Evolutionary conservation across 2,329 filamentous ascomycete genomes (phyloP), one percentile per base, ranked within the genome.

Genomic region (Aspergillus cejpii): DNA sequence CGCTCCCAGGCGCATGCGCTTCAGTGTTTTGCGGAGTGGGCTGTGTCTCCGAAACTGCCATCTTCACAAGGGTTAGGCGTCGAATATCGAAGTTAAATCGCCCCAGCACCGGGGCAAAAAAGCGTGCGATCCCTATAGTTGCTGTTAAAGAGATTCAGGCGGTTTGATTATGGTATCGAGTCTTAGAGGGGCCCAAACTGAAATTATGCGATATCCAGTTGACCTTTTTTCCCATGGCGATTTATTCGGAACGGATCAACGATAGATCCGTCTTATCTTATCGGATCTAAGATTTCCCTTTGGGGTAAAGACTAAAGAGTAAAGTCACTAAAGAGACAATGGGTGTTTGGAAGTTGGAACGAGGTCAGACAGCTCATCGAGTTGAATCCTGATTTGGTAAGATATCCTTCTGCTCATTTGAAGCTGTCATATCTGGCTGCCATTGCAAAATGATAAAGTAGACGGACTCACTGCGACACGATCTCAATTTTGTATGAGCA

Each of bases 51-150:
- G 49, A 40, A 37, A 59, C 47, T 7, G 54, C 52, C 62, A 65
- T 66, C 55, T 52, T 62, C 34, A 48, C 38, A 5, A 52, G 20
- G n/a, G 43, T 37, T 29, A 28, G 31, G 20, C 45, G 47, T 10
- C 43, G 23, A 24, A 36, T 39, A 19, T 34, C 44, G n/a, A 53
- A 41, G 12, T 51, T 19, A 41, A 29, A 41, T 34, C 47, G 54
- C 57, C 65, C 60, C 62, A 64, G 21, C 23, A 37, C 47, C 37
- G 59, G 62, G 54, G 53, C 44, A n/a, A 60, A 17, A 14, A 49
- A 48, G 23, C 52, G 61, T 23, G 49, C 34, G 33, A 58, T 20
- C 52, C 56, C 62, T 65, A 68, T 68, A 36, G 53, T 67, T 58
- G 43, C 47, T 41, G 24, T 20, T 37, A 29, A 14, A 41, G 19